Conservation (phyloP, 163 green algal species). For the Scenedesmus sp. region DNA sequence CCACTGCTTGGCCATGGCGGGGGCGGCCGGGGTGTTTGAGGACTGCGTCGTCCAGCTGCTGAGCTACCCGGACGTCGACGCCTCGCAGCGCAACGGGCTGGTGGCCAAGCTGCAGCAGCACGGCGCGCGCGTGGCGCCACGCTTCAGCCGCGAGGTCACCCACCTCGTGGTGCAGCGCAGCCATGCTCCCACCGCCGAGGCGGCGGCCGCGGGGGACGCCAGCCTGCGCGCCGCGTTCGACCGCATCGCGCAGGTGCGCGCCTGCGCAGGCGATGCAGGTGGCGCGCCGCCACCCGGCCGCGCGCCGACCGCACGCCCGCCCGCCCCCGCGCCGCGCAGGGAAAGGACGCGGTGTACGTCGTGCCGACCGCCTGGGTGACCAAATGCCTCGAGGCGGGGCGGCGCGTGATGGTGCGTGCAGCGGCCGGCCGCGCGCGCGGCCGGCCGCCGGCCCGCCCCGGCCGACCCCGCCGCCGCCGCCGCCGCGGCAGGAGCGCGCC, state of each 20-base stretch:
- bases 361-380: not conserved
- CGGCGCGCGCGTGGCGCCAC: not conserved
- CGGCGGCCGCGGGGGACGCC: not conserved
- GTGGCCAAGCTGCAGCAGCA: not conserved
- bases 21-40: too few relatives aligned
- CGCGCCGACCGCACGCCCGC: not conserved
- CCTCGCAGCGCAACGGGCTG: not conserved
- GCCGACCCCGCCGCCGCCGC: too few relatives aligned
- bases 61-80: too few relatives aligned
- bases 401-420: too few relatives aligned
- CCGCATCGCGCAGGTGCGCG: not conserved
- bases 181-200: not conserved
- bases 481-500: conserved; percentile 21
- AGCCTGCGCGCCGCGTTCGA: not conserved
- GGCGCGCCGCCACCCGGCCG: not conserved
- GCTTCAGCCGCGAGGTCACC: not conserved
- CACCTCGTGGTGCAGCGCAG: not conserved
- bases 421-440: too few relatives aligned
- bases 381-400: not conserved
- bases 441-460: too few relatives aligned
- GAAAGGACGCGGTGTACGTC: not conserved
- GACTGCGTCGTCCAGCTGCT: too few relatives aligned
- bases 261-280: not conserved
- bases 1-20: too few relatives aligned
- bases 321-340: not conserved